Conservation (phyloP, 2,329 filamentous ascomycete genomes). For the Scedosporium boydii region DNA sequence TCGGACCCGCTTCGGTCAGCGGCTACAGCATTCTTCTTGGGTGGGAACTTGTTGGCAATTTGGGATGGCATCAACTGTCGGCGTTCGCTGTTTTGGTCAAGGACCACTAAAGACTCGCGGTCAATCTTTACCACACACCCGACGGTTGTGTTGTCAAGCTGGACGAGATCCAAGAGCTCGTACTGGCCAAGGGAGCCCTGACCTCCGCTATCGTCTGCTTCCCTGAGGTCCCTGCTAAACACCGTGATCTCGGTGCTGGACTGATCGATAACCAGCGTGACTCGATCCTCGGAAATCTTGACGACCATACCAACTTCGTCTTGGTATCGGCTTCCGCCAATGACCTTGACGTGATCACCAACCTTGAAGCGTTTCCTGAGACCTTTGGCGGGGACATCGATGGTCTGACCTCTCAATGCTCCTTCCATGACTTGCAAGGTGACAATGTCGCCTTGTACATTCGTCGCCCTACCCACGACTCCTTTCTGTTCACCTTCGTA, state of each 20-base stretch:
- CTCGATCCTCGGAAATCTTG: constrained; percentile 81
- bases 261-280: constrained; percentile 88
- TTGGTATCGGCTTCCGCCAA: constrained; percentile 85
- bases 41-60: constrained; percentile 79
- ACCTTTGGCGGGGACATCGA: constrained; percentile 87
- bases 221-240: constrained; percentile 92
- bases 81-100: constrained; percentile 82
- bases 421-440: constrained; percentile 79
- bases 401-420: constrained; percentile 68
- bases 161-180: constrained; percentile 85
- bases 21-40: constrained; percentile 75
- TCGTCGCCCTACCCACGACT: constrained; percentile 74
- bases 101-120: constrained; percentile 77
- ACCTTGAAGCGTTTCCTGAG: constrained; percentile 86
- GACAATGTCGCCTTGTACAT: constrained; percentile 86
- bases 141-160: constrained; percentile 86
- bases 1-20: constrained; percentile 91
- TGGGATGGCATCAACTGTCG: constrained; percentile 82
- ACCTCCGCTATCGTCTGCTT: constrained; percentile 85
- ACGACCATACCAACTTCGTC: constrained; percentile 98
- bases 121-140: constrained; percentile 93
- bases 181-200: constrained; percentile 80
- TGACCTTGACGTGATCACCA: constrained; percentile 97
- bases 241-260: constrained; percentile 91
- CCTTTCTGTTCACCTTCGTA: constrained; percentile 93